Conservation (phyloP, 2,329 filamentous ascomycete genomes). For the Dactylonectria macrodidyma region DNA sequence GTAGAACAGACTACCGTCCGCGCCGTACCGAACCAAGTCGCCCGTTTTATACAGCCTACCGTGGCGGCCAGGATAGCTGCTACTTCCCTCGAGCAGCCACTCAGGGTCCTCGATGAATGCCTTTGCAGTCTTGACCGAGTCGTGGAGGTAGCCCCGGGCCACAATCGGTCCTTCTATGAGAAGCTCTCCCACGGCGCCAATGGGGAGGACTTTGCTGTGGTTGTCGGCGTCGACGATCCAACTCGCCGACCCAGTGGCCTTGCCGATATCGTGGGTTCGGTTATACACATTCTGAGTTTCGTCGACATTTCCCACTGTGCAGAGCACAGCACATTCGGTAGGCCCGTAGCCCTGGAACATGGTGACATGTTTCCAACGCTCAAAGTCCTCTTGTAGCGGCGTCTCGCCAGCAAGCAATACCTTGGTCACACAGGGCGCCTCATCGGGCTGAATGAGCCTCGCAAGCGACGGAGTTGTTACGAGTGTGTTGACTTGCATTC, state of each 20-base stretch:
- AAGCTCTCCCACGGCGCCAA: conserved; percentile 41
- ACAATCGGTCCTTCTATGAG: conserved; percentile 40
- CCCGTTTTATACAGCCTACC: conserved; percentile 43
- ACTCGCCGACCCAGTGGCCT: conserved; percentile 13
- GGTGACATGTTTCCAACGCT: conserved; percentile 20
- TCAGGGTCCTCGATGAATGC: conserved; percentile 11
- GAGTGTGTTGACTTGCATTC: conserved; percentile 25
- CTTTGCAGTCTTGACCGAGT: conserved; percentile 13
- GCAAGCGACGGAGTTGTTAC: conserved; percentile 40
- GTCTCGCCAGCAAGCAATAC: conserved; percentile 38
- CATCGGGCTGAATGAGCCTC: conserved; percentile 24
- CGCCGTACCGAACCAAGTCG: conserved; percentile 46
- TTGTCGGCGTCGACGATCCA: conserved; percentile 37
- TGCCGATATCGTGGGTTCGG: conserved; percentile 28
- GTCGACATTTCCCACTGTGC: conserved; percentile 24
- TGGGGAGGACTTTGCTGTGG: conserved; percentile 16
- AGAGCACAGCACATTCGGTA: conserved; percentile 34
- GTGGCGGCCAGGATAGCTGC: conserved; percentile 49
- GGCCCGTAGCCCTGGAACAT: conserved; percentile 43
- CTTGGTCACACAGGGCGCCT: conserved; percentile 29
- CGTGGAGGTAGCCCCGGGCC: conserved; percentile 29
- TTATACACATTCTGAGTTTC: conserved; percentile 22
- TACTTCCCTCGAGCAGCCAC: conserved; percentile 53
- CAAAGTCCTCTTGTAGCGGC: no score
- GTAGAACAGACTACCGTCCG: conserved; percentile 44